Percentiles rank a stretch among this genome's conserved stretches.
phyloP scores from a whole-genome alignment of 331 rosid genomes.

The Quercus phellos region DNA sequence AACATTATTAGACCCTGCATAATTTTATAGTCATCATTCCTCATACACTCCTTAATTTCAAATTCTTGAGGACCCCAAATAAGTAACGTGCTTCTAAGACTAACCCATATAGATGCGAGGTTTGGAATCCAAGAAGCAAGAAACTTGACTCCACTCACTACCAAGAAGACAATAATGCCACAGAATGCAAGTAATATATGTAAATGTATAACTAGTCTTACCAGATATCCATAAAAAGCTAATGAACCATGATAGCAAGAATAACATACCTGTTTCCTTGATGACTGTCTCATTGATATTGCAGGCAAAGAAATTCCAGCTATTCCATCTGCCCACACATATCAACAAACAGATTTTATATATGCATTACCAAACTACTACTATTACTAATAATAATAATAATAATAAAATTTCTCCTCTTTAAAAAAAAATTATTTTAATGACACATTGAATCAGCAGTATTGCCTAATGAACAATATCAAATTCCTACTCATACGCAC shows the following conservation, averaged over 20 bases:
- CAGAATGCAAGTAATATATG: conserved; percentile 8
- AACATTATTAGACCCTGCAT: neutral
- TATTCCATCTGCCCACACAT: conserved; percentile 71
- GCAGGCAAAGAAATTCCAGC: conserved; percentile 99
- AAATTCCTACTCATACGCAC: neutral
- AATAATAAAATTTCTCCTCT: no score
- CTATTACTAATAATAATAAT: neutral
- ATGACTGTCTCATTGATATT: conserved; percentile 74
- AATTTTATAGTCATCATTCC: neutral
- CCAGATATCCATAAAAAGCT: neutral
- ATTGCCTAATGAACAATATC: neutral
- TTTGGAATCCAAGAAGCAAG: no score
- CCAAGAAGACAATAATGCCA: neutral
- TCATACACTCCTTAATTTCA: neutral
- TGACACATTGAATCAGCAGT: neutral
- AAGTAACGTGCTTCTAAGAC: neutral
- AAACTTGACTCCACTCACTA: no score
- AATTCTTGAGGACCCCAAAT: neutral
- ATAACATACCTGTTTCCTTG: conserved; percentile 71
- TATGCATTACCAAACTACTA: neutral
- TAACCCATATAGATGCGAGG: no score
- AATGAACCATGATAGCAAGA: conserved; percentile 3
- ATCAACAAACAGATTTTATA: conserved; percentile 5
- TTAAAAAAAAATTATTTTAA: neutral
- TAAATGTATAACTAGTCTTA: neutral